Conservation (phyloP, 768 basidiomycete genomes). For the Pholiota microspora region DNA sequence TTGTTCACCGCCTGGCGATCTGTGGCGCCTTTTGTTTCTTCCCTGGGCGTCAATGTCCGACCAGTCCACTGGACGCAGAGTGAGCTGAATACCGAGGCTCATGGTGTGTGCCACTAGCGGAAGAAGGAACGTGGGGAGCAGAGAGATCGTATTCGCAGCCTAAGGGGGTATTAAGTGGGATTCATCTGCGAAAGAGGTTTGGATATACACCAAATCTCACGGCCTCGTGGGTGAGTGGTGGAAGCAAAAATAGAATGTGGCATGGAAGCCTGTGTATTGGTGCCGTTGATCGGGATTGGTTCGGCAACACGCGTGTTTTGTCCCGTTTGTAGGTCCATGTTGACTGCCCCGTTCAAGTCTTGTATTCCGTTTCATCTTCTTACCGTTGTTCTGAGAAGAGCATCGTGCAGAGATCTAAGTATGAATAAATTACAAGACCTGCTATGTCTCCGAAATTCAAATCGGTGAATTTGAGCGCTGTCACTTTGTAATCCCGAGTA, state of each 20-base stretch:
- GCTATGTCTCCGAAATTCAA: background rate
- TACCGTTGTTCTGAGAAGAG: too few species aligned
- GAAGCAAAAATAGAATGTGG: background rate
- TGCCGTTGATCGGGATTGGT: constrained; percentile 10
- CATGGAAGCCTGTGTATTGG: background rate
- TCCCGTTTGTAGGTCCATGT: constrained; percentile 28
- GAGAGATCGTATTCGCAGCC: background rate
- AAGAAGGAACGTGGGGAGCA: constrained; percentile 6
- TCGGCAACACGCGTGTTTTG: constrained; percentile 13
- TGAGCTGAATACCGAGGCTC: constrained; percentile 15
- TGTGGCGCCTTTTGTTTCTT: constrained; percentile 16
- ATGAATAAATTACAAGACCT: background rate
- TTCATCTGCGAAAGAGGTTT: background rate
- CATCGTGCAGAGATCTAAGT: background rate
- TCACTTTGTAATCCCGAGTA: too few species aligned
- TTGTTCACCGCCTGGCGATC: constrained; percentile 13
- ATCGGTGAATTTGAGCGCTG: too few species aligned
- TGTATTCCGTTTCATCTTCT: too few species aligned
- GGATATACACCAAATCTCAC: constrained; percentile 1
- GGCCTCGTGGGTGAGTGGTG: constrained; percentile 8
- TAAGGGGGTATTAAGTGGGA: constrained; percentile 7
- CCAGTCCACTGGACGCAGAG: constrained; percentile 25
- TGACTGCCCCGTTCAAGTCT: background rate
- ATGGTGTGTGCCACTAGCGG: constrained; percentile 3
- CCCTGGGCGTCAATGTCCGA: constrained; percentile 22